These are phyloP conservation scores for Oryza meyeriana DNA, from an alignment of 176 grass and related monocot genomes.

Conservation along the genomic window DNA sequence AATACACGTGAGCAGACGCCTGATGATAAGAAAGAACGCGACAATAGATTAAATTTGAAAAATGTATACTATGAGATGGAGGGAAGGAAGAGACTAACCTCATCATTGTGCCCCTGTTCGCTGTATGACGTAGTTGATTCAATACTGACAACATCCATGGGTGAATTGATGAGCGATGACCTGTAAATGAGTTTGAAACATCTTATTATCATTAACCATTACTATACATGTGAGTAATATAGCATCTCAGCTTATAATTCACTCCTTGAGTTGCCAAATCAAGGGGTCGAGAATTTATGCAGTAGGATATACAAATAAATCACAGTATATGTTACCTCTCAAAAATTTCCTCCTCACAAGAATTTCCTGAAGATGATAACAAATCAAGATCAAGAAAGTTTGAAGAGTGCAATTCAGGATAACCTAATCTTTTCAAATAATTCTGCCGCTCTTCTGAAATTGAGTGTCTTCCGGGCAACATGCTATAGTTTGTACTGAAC, in stretches of 20 bases:
- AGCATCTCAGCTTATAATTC: neutral
- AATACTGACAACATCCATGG: slow-evolving; percentile 50
- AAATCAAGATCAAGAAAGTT: slow-evolving; percentile 94
- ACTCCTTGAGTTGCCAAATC: neutral
- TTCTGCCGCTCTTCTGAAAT: slow-evolving; percentile 55
- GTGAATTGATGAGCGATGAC: slow-evolving; percentile 73
- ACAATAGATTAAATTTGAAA: neutral
- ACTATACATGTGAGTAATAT: neutral
- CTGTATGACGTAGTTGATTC: slow-evolving; percentile 53
- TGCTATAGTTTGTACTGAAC: slow-evolving; percentile 43
- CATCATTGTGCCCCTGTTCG: slow-evolving; percentile 33
- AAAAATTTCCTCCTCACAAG: slow-evolving; percentile 70
- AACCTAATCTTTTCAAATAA: slow-evolving; percentile 61
- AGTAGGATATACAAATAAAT: neutral
- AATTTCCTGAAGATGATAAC: slow-evolving; percentile 88
- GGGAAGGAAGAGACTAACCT: slow-evolving; percentile 36
- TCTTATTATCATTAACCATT: neutral
- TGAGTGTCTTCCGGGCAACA: slow-evolving; percentile 40
- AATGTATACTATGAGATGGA: neutral
- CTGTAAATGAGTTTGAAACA: slow-evolving; percentile 44
- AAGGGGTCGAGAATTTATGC: neutral
- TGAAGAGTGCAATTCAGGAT: slow-evolving; percentile 68
- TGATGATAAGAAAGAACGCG: neutral
- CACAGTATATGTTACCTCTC: slow-evolving; percentile 57
- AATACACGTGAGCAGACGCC: neutral